Conservation (phyloP, 169 alveolate species). For the Neospora caninum region DNA sequence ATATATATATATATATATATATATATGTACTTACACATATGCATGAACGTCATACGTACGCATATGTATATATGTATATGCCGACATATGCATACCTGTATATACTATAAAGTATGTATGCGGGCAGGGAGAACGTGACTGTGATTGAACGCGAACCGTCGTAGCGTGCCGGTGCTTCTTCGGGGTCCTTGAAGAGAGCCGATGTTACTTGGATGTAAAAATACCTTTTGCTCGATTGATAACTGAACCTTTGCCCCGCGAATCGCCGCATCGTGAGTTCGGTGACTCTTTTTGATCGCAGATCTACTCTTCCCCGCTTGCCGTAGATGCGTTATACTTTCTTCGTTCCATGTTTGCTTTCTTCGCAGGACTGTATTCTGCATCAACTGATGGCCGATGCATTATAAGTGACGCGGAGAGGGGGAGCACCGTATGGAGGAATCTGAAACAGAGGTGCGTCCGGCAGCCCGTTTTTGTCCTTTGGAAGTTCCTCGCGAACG, state of each 20-base stretch:
- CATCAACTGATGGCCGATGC: conserved; percentile 45
- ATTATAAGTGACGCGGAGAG: neutral
- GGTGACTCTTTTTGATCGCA: neutral
- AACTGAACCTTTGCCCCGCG: too few species aligned
- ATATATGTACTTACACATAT: too few species aligned
- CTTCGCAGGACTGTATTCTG: neutral
- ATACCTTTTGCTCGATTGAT: neutral
- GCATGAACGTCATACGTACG: neutral
- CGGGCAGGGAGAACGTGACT: too few species aligned
- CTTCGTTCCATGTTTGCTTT: neutral
- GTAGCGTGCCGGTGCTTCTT: too few species aligned
- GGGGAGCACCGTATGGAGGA: conserved; percentile 1
- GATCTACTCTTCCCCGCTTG: neutral
- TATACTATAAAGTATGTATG: too few species aligned
- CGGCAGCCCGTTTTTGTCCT: neutral
- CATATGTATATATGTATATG: neutral
- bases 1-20: too few species aligned
- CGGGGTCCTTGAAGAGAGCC: too few species aligned
- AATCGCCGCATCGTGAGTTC: neutral
- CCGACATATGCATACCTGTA: neutral
- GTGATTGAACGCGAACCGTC: too few species aligned
- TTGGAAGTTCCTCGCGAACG: neutral
- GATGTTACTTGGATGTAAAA: too few species aligned
- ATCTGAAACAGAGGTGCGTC: conserved; percentile 3
- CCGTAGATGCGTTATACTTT: neutral